Evolutionary conservation across 2,329 filamentous ascomycete genomes (phyloP).

Genomic region (Didymella pinodella): DNA sequence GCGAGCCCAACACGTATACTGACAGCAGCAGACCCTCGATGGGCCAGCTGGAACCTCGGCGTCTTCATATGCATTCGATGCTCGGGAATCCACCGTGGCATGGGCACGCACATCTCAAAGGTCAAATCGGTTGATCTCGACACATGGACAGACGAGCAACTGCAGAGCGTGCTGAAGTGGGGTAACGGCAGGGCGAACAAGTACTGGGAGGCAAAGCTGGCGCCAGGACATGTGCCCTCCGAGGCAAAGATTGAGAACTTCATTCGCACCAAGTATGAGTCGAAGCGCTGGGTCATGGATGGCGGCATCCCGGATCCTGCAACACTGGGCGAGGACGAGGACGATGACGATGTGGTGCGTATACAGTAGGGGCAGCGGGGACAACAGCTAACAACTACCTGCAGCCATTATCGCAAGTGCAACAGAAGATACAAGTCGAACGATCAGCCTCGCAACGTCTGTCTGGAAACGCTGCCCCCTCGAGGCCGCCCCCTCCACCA

Average conservation of each 20-base stretch:
- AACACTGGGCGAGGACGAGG: constrained; percentile 78
- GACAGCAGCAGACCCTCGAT: constrained; percentile 79
- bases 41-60: constrained; percentile 98
- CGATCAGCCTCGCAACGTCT: constrained; percentile 64
- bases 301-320: constrained; percentile 93
- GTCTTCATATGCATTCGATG: constrained; percentile 98
- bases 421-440: constrained; percentile 74
- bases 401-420: constrained; percentile 71
- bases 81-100: constrained; percentile 96
- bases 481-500: constrained; percentile 42
- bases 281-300: constrained; percentile 99
- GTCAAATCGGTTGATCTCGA: constrained; percentile 99
- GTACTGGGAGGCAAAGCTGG: constrained; percentile 96
- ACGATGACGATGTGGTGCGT: constrained; percentile 80
- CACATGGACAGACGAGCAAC: constrained; percentile 97
- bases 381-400: constrained; percentile 20
- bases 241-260: constrained; percentile 99
- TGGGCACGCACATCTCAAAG: constrained; percentile 97
- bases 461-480: constrained; percentile 45
- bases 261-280: constrained; percentile 98
- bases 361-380: constrained; percentile 40
- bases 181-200: constrained; percentile 97
- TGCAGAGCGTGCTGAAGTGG: constrained; percentile 93
- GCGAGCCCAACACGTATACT: constrained; percentile 23
- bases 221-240: constrained; percentile 87